Base-by-base conservation (phyloP, 106 monocot species). In the Phalaenopsis equestris region DNA sequence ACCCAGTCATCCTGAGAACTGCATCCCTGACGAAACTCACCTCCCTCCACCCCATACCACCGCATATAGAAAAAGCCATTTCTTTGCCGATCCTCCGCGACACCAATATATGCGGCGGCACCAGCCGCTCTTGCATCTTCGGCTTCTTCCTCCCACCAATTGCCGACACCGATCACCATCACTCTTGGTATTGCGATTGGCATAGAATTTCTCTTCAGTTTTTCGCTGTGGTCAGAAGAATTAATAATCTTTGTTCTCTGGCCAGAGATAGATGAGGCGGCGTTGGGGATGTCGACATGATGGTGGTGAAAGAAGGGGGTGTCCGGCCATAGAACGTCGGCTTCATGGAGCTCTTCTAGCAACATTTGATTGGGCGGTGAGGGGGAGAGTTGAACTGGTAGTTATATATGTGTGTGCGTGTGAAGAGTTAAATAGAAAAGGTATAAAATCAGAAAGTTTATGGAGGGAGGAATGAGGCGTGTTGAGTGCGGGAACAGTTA, bases 291-390 rank as follows among this genome's bases (percentile, higher is more conserved):
- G 3, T 55, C 77, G 14, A 0, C 24, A 24, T 24, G 36, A 19
- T 47, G 30, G 30, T 30, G 46, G 30, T 55, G 23, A 55, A 17
- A 36, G 38, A 12, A 24, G 55, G 23, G 49, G 2, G 45, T 24
- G 49, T 78, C 56, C 37, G 77, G 56, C 77, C 77, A 78, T 48
- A 78, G 3, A 2, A 78, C 77, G 6, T 78, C 77, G 55, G 77
- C 77, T 78, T 78, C 77, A 18, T 78, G 77, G 56, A 78, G n/a
- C 37, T 78, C 77, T 78, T 78, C 77, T 36, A 41, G 9, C 56
- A 18, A 7, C 56, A 57, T 56, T 8, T 17, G 16, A 12, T 6
- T 36, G 77, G 0, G 37, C 16, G 39, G 17, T 16, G 7, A 56
- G 30, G 56, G 56, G 4, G 4, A 19, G 16, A 0, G 42, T 48